These are phyloP conservation scores for Pyrrhoderma lamaoense DNA, from an alignment of 1,284 basidiomycete genomes.

Conservation along the genomic window DNA sequence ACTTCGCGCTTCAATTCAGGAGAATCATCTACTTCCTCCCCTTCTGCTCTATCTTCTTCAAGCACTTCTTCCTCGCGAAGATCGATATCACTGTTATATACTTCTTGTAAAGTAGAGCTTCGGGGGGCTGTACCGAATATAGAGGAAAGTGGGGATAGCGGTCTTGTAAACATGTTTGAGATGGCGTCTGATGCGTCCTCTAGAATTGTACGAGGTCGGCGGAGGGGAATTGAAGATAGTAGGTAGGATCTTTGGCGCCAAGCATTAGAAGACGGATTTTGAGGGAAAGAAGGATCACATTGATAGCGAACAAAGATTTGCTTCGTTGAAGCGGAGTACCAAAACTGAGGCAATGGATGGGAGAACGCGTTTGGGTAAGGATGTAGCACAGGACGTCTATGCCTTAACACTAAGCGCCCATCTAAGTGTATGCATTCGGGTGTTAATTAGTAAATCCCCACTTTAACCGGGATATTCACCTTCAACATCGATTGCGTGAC, in stretches of 20 bases:
- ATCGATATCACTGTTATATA: slow-evolving; percentile 61
- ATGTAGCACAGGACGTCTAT: slow-evolving; percentile 61
- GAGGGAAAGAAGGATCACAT: slow-evolving; percentile 55
- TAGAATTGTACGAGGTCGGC: slow-evolving; percentile 57
- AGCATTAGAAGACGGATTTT: slow-evolving; percentile 29
- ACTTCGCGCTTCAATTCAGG: slow-evolving; percentile 39
- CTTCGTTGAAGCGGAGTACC: slow-evolving; percentile 44
- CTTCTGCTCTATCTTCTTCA: slow-evolving; percentile 68
- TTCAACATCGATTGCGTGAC: slow-evolving; percentile 74
- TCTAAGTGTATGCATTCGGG: too few species aligned
- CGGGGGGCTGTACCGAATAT: slow-evolving; percentile 24
- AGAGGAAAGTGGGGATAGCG: slow-evolving; percentile 40
- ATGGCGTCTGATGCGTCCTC: slow-evolving; percentile 62
- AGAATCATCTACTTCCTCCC: slow-evolving; percentile 70
- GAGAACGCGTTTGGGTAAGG: slow-evolving; percentile 71
- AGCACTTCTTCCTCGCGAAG: slow-evolving; percentile 66
- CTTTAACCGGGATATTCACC: slow-evolving; percentile 31
- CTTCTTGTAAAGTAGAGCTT: slow-evolving; percentile 50
- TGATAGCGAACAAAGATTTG: slow-evolving; percentile 55
- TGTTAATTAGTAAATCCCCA: too few species aligned
- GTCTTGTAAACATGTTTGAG: slow-evolving; percentile 44
- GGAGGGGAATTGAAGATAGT: slow-evolving; percentile 54
- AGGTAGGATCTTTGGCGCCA: slow-evolving; percentile 59
- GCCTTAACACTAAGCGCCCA: slow-evolving; percentile 58
- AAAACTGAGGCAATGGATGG: slow-evolving; percentile 67